phyloP scores from a whole-genome alignment of 2,329 filamentous ascomycete species.

The Pseudocercospora crystallina region DNA sequence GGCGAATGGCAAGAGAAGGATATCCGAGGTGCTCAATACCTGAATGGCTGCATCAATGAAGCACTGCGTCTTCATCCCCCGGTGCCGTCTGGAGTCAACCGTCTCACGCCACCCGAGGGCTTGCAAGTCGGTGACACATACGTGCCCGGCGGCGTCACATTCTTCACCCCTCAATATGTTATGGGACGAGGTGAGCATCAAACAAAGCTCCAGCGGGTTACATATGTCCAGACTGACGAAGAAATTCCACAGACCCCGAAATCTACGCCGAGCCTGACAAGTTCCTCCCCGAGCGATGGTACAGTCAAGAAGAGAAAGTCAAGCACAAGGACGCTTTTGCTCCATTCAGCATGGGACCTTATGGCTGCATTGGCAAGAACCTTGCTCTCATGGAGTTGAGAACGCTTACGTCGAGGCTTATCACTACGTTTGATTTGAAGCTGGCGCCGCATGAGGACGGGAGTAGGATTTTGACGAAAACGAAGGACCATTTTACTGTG shows the following conservation, averaged over 20 bases:
- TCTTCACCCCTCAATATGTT: constrained; percentile 28
- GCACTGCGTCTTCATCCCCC: constrained; percentile 45
- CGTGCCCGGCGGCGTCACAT: constrained; percentile 35
- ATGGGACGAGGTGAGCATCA: constrained; percentile 28
- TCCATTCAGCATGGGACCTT: constrained; percentile 38
- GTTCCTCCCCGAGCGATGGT: constrained; percentile 42
- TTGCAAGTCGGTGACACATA: constrained; percentile 37
- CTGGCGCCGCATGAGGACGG: constrained; percentile 41
- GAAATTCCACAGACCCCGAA: constrained; percentile 29
- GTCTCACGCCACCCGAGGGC: constrained; percentile 41
- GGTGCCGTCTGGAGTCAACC: constrained; percentile 37
- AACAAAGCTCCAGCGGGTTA: not conserved
- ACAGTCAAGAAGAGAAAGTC: constrained; percentile 35
- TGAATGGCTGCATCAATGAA: constrained; percentile 44
- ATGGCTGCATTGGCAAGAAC: constrained; percentile 40
- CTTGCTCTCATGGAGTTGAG: constrained; percentile 41
- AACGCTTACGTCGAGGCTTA: constrained; percentile 35
- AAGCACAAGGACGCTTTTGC: constrained; percentile 39
- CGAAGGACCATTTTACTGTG: constrained; percentile 40
- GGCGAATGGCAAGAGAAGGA: constrained; percentile 32
- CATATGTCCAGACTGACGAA: not conserved
- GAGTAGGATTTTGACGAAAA: constrained; percentile 31
- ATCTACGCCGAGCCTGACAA: constrained; percentile 32
- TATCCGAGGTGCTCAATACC: constrained; percentile 26
- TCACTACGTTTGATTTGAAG: constrained; percentile 38